Evolutionary conservation across 208 protist species (phyloP), one percentile per base, ranked within the genome.

Genomic region (Trypanosoma theileri): DNA sequence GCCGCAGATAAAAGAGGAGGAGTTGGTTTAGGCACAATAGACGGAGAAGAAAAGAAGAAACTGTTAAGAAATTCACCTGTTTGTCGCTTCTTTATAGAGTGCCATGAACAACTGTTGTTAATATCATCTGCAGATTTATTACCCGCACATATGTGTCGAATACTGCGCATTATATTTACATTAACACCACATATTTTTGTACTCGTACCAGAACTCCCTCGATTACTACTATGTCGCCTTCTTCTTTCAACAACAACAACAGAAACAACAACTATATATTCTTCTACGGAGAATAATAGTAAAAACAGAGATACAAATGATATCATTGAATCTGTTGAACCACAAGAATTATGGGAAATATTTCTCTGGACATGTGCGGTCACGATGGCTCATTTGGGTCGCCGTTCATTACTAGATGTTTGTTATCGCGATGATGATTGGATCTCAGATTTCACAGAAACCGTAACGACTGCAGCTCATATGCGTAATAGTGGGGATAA

Each of bases 311-410:
- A 56, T 11, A 24, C 16, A 17, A 41, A 41, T 21, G 31, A 19
- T 16, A 12, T 40, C 3, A 55, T 65, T 7, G 35, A 58, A 48
- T 46, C 2, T 46, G 41, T 35, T 26, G 51, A 57, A 11, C 21
- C 66, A 42, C 17, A 35, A 45, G 50, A 63, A 19, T 60, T 72
- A 58, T 65, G 51, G 44, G 58, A 65, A 41, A 21, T 72, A 16
- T 50, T 61, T 59, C 21, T 72, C 13, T 72, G 55, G 48, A n/a
- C 50, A n/a, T 72, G 48, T 45, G 48, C 58, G 0, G 14, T 40
- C 1, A 50, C 19, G 16, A 40, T 72, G 2, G 66, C 58, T 2
- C 48, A 41, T 24, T 16, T 59, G 35, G 31, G 28, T 3, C 17
- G 28, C 9, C 12, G 21, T 40, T 62, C 40, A 57, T 14, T n/a